Percentiles rank a stretch among this genome's conserved stretches.
Conservation (phyloP, 2,329 filamentous ascomycete species). For the Sporothrix brunneoviolacea region DNA sequence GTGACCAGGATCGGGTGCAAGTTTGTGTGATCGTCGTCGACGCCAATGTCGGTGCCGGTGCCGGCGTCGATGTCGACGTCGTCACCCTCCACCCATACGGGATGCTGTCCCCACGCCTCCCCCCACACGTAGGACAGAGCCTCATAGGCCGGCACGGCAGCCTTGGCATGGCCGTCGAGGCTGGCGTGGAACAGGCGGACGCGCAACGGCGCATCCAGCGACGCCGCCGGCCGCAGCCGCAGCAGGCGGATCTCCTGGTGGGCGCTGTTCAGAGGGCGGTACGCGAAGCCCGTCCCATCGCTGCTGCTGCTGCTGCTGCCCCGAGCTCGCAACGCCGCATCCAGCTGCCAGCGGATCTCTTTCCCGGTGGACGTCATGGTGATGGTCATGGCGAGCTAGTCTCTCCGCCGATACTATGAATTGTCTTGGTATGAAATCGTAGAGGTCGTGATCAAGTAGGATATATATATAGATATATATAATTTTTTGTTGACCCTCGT, state of each 20-base stretch:
- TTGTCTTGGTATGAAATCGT: too few relatives aligned
- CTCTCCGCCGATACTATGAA: too few relatives aligned
- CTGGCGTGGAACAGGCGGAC: slow-evolving; percentile 3
- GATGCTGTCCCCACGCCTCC: not conserved
- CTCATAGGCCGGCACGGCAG: slow-evolving; percentile 14
- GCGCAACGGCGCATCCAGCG: slow-evolving; percentile 2
- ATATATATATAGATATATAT: too few relatives aligned
- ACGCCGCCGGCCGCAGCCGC: slow-evolving; percentile 8
- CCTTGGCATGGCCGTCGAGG: slow-evolving; percentile 7
- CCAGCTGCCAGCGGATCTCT: too few relatives aligned
- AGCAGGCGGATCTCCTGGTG: slow-evolving; percentile 16
- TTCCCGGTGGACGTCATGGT: too few relatives aligned
- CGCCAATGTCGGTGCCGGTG: too few relatives aligned
- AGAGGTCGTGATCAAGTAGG: too few relatives aligned
- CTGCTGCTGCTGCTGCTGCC: too few relatives aligned
- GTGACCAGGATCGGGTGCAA: slow-evolving; percentile 1
- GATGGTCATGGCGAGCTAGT: too few relatives aligned
- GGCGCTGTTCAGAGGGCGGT: not conserved
- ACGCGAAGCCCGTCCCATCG: not conserved
- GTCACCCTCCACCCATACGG: slow-evolving; percentile 8
- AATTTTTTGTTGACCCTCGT: too few relatives aligned
- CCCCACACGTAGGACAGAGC: slow-evolving; percentile 19
- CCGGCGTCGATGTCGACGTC: not conserved
- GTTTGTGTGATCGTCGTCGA: not conserved
- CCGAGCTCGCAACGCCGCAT: too few relatives aligned